A percentile compares a stretch with the other conserved stretches of the same genome.
phyloP scores from a whole-genome alignment of 2,329 filamentous ascomycete species.

The Thielaviopsis punctulata region DNA sequence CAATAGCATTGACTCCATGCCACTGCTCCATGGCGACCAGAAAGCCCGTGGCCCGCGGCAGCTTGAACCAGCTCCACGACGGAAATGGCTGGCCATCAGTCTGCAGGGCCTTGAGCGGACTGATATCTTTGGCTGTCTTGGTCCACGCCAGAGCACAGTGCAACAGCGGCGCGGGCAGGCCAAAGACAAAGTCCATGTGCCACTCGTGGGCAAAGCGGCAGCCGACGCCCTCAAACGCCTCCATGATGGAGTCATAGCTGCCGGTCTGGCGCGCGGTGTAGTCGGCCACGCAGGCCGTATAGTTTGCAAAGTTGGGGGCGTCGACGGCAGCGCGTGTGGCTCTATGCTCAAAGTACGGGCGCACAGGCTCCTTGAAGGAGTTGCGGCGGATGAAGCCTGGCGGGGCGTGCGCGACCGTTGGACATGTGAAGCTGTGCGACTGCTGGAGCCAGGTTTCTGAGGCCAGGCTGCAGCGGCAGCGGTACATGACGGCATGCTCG shows the following conservation, averaged over 20 bases:
- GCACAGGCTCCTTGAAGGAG: too few relatives aligned
- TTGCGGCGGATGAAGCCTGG: neutral
- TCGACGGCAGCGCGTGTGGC: too few relatives aligned
- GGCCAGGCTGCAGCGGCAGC: neutral
- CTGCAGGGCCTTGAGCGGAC: neutral
- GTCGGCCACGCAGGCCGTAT: neutral
- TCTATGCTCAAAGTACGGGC: too few relatives aligned
- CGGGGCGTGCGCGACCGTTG: too few relatives aligned
- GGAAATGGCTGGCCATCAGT: neutral
- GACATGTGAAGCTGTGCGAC: neutral
- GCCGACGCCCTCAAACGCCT: neutral
- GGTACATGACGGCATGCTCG: neutral
- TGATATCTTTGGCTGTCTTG: neutral
- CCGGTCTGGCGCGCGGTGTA: neutral
- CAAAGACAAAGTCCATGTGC: neutral
- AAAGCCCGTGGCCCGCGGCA: too few relatives aligned
- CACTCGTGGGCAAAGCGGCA: neutral
- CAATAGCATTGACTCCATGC: too few relatives aligned
- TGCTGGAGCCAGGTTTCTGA: neutral
- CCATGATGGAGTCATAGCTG: neutral
- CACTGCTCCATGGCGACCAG: too few relatives aligned
- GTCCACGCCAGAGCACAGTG: neutral
- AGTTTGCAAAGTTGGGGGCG: neutral
- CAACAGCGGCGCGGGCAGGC: neutral
- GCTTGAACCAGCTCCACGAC: neutral